phyloP scores from a whole-genome alignment of 1,139 yeast genomes.

The Diutina pseudorugosa region DNA sequence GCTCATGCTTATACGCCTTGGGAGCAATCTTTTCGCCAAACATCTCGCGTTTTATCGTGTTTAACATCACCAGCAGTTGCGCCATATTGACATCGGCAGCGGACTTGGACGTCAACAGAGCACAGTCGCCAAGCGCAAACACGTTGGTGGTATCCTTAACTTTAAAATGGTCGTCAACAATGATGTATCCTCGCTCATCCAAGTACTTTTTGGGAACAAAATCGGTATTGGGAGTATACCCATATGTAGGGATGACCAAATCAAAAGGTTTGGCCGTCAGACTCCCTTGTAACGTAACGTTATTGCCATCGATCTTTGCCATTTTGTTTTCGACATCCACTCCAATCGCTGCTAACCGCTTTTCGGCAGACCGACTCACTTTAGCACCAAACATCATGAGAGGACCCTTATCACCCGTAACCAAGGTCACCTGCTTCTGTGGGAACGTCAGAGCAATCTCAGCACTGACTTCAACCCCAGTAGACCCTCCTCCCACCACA shows the following conservation, averaged over 20 bases:
- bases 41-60: background rate
- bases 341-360: constrained; percentile 13
- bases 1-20: constrained; percentile 9
- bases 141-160: constrained; percentile 16
- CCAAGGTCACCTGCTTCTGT: constrained; percentile 15
- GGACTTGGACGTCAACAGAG: constrained; percentile 13
- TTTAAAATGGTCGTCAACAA: constrained; percentile 16
- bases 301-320: constrained; percentile 5
- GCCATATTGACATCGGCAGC: constrained; percentile 15
- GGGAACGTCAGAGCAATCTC: constrained; percentile 17
- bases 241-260: constrained; percentile 15
- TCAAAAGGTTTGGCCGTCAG: constrained; percentile 15
- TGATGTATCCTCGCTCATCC: constrained; percentile 14
- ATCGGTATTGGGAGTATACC: constrained; percentile 16
- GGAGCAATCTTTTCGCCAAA: background rate
- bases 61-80: constrained; percentile 13
- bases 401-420: constrained; percentile 18
- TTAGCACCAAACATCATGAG: constrained; percentile 8
- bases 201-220: constrained; percentile 11
- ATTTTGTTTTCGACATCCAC: constrained; percentile 17
- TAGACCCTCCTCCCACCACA: constrained; percentile 27
- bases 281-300: constrained; percentile 7
- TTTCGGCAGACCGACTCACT: constrained; percentile 10
- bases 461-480: constrained; percentile 29
- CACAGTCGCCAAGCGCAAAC: constrained; percentile 22